A percentile compares a stretch with the other conserved stretches of the same genome.
These are phyloP conservation scores for Dryas drummondii DNA, from an alignment of 306 rosid genomes.

Conservation along the genomic window DNA sequence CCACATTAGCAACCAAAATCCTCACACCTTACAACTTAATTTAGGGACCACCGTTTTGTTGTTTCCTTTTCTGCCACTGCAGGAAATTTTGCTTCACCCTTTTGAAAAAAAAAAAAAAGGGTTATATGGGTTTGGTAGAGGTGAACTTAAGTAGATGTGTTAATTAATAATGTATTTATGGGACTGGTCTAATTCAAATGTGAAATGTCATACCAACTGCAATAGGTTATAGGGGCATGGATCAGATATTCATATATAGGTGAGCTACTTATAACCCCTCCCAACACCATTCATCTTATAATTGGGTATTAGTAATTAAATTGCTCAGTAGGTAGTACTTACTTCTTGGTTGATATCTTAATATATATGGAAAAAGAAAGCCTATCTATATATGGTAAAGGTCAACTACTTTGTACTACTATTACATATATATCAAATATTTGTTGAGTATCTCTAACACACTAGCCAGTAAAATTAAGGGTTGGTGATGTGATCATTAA, in stretches of 20 bases:
- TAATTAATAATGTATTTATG: neutral
- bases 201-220: neutral
- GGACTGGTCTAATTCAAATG: neutral
- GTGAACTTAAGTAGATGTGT: neutral
- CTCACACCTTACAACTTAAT: neutral
- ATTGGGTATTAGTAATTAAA: too few relatives aligned
- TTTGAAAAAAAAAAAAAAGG: neutral
- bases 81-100: too few relatives aligned
- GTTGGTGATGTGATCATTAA: neutral
- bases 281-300: neutral
- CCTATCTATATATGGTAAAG: too few relatives aligned
- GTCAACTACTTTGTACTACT: too few relatives aligned
- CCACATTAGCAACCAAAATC: slow-evolving; percentile 11
- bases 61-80: too few relatives aligned
- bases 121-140: neutral
- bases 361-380: too few relatives aligned
- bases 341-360: too few relatives aligned
- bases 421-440: too few relatives aligned
- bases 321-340: too few relatives aligned
- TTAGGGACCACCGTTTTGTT: too few relatives aligned
- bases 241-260: too few relatives aligned
- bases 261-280: neutral
- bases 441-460: neutral
- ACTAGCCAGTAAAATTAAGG: neutral
- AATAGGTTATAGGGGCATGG: neutral